Percentiles rank a stretch among this genome's conserved stretches.
These are phyloP conservation scores for Globisporangium acanthophoron DNA, from an alignment of 352 stramenopile genomes.

Conservation along the genomic window DNA sequence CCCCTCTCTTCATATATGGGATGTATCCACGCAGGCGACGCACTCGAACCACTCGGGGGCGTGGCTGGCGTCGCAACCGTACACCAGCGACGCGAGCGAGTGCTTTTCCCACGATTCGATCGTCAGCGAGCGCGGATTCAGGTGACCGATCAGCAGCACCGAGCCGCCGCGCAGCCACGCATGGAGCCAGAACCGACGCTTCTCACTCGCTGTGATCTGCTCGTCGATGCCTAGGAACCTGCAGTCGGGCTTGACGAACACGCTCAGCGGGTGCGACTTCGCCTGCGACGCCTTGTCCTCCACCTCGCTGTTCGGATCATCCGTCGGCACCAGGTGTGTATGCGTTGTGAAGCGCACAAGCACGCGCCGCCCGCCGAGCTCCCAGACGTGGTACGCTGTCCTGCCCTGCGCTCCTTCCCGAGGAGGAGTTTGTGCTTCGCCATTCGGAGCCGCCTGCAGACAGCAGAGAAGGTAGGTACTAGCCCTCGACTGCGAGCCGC, in stretches of 20 bases:
- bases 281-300: no score
- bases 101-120: conserved; percentile 44
- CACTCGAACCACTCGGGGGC: conserved; percentile 54
- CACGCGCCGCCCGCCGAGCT: conserved; percentile 42
- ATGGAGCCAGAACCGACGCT: conserved; percentile 64
- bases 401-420: background rate
- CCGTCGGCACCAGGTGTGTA: conserved; percentile 12
- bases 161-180: conserved; percentile 73
- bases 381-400: conserved; percentile 65
- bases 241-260: conserved; percentile 76
- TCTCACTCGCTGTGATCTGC: conserved; percentile 53
- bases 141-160: conserved; percentile 35
- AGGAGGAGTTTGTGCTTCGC: background rate
- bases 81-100: conserved; percentile 38
- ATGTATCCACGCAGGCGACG: conserved; percentile 8
- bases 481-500: background rate
- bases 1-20: no score
- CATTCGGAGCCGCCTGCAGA: background rate
- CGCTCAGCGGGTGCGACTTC: conserved; percentile 26
- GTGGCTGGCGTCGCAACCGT: conserved; percentile 25
- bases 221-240: conserved; percentile 43
- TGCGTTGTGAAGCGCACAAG: conserved; percentile 54
- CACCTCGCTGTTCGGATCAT: background rate
- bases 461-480: background rate
- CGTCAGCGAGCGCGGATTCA: conserved; percentile 25